A percentile compares a stretch with the other conserved stretches of the same genome.
Conservation (phyloP, 148 eudicot genomes). For the Rhododendron simsii region DNA sequence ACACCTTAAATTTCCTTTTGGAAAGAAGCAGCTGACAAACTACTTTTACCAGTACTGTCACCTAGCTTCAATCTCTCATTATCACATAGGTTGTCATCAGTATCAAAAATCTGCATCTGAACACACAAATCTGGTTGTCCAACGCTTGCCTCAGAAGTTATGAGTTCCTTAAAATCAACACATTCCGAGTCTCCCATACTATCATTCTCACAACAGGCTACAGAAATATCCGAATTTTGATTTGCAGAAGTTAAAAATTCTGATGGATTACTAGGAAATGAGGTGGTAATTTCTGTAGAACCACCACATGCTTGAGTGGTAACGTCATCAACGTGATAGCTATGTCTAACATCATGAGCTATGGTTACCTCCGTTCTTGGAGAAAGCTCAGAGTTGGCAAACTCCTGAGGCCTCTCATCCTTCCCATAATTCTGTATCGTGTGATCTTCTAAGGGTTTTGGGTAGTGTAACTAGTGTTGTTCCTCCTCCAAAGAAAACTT, state of each 20-base stretch:
- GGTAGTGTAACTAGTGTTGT: not conserved
- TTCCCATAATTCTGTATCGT: slow-evolving; percentile 16
- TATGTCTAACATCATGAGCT: slow-evolving; percentile 11
- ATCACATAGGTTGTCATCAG: not conserved
- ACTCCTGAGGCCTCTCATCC: slow-evolving; percentile 23
- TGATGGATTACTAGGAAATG: not conserved
- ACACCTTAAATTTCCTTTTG: slow-evolving; percentile 12
- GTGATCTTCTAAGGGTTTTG: slow-evolving; percentile 18
- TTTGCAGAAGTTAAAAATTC: slow-evolving; percentile 3
- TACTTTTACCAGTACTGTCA: slow-evolving; percentile 2
- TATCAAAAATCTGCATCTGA: slow-evolving; percentile 13
- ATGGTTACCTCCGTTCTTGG: slow-evolving; percentile 14
- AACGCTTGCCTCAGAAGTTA: slow-evolving; percentile 8
- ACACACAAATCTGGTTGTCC: slow-evolving; percentile 2
- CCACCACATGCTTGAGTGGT: not conserved
- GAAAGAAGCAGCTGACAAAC: slow-evolving; percentile 10
- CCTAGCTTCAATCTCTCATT: slow-evolving; percentile 17
- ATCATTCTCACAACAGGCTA: not conserved
- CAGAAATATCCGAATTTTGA: slow-evolving; percentile 7
- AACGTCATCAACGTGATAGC: not conserved
- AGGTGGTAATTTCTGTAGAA: slow-evolving; percentile 4
- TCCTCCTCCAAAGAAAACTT: slow-evolving; percentile 22
- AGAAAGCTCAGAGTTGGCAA: slow-evolving; percentile 9
- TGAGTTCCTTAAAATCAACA: not conserved
- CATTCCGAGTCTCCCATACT: slow-evolving; percentile 1